A percentile compares a stretch with the other conserved stretches of the same genome.
Conservation (phyloP, 2,329 filamentous ascomycete species). For the Aspergillus floridensis region DNA sequence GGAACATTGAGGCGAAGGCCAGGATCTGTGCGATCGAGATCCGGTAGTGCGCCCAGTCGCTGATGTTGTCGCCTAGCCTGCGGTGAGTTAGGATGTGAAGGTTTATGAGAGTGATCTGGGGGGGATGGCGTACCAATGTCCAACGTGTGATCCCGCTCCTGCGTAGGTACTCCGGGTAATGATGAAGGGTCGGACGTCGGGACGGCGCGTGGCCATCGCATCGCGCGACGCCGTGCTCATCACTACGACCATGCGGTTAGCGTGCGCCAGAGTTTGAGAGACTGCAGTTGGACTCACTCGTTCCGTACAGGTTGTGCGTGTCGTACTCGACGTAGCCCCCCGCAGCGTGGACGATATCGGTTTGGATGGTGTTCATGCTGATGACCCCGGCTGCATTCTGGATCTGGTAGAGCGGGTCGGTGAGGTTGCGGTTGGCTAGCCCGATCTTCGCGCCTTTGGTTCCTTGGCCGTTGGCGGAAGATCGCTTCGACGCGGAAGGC, state of each 20-base stretch:
- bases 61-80: constrained; percentile 60
- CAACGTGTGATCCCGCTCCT: constrained; percentile 61
- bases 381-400: constrained; percentile 57
- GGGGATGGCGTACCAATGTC: constrained; percentile 52
- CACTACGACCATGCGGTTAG: constrained; percentile 42
- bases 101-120: constrained; percentile 7
- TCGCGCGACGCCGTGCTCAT: constrained; percentile 66
- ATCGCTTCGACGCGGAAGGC: constrained; percentile 41
- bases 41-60: constrained; percentile 59
- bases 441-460: constrained; percentile 50
- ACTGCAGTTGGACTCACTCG: constrained; percentile 40
- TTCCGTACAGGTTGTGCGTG: constrained; percentile 74
- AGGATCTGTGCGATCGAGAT: constrained; percentile 59
- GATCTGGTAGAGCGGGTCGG: constrained; percentile 65
- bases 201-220: constrained; percentile 66
- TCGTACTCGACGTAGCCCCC: constrained; percentile 69
- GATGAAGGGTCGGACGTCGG: constrained; percentile 63
- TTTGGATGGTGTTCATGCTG: constrained; percentile 61
- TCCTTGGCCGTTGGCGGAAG: constrained; percentile 3
- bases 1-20: constrained; percentile 63
- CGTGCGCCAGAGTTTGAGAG: background rate
- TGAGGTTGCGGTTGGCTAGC: constrained; percentile 61
- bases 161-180: constrained; percentile 76
- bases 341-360: constrained; percentile 62
- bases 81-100: background rate